A percentile compares a stretch with the other conserved stretches of the same genome.
Evolutionary conservation across 2,329 filamentous ascomycete genomes (phyloP).

Genomic region (Colletotrichum kahawae): DNA sequence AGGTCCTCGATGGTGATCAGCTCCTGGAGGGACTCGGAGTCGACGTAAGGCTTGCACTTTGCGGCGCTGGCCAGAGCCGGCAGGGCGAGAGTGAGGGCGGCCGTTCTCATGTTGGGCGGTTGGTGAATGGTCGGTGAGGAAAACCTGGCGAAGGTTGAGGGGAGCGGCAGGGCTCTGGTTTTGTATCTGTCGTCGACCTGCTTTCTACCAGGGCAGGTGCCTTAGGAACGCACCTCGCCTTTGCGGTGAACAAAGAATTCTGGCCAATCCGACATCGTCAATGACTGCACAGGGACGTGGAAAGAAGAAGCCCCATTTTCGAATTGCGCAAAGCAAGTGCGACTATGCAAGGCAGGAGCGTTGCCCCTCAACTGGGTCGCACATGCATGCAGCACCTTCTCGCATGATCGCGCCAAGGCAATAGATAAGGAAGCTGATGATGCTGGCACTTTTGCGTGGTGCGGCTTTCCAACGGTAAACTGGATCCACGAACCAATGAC

Average conservation of each 20-base stretch:
- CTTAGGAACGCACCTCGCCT: no score
- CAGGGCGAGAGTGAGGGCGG: conserved; percentile 30
- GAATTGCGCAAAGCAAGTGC: background rate
- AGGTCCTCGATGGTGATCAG: conserved; percentile 45
- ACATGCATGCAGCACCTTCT: background rate
- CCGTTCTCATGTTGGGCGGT: conserved; percentile 16
- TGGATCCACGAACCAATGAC: background rate
- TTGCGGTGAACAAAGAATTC: no score
- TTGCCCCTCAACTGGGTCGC: background rate
- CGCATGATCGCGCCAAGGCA: conserved; percentile 12
- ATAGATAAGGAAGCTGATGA: conserved; percentile 12
- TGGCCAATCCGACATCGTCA: no score
- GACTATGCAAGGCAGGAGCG: background rate
- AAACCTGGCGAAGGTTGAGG: background rate
- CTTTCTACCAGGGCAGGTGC: no score
- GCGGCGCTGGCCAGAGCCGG: conserved; percentile 26
- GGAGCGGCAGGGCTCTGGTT: background rate
- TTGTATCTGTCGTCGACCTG: background rate
- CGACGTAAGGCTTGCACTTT: conserved; percentile 37
- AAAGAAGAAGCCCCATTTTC: background rate
- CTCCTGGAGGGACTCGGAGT: conserved; percentile 42
- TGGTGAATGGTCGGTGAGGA: background rate
- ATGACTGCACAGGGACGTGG: no score
- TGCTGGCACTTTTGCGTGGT: background rate
- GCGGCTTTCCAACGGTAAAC: background rate